Percentiles rank a stretch among this genome's conserved stretches.
Conservation (phyloP, 2,329 filamentous ascomycete species). For the Venturia nashicola region DNA sequence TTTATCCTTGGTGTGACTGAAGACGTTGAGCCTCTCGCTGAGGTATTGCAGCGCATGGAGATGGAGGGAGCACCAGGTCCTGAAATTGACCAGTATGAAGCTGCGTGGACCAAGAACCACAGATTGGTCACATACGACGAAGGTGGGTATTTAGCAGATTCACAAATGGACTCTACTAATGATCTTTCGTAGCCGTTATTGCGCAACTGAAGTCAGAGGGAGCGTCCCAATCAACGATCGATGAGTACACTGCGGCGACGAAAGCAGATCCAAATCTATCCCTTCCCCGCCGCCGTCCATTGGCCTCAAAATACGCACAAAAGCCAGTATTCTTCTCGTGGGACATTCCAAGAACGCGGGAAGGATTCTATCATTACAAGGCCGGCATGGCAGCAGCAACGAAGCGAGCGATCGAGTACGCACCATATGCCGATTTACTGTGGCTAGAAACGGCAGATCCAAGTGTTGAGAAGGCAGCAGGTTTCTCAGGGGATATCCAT, state of each 20-base stretch:
- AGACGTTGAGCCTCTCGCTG: constrained; percentile 67
- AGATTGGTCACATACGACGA: constrained; percentile 87
- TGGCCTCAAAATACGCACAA: constrained; percentile 56
- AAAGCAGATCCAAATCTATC: constrained; percentile 59
- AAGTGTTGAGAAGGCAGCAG: constrained; percentile 61
- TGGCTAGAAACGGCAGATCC: constrained; percentile 97
- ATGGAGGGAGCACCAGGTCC: constrained; percentile 58
- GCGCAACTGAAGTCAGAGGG: constrained; percentile 59
- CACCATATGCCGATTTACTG: constrained; percentile 82
- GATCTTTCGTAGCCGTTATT: constrained; percentile 47
- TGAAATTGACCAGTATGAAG: constrained; percentile 79
- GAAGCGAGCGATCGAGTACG: constrained; percentile 85
- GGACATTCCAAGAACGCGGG: constrained; percentile 83
- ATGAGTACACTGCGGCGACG: constrained; percentile 53
- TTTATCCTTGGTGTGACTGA: constrained; percentile 85
- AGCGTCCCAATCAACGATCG: constrained; percentile 49
- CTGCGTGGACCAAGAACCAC: constrained; percentile 76
- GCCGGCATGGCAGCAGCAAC: constrained; percentile 77
- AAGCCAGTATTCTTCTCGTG: constrained; percentile 71
- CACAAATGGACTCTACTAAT: neutral
- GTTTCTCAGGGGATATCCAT: constrained; percentile 67
- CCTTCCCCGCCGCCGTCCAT: constrained; percentile 60
- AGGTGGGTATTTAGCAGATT: constrained; percentile 11
- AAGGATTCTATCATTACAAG: constrained; percentile 86
- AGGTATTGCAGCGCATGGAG: constrained; percentile 86